phyloP scores from a whole-genome alignment of 2,329 filamentous ascomycete species.

The Oidium heveae region DNA sequence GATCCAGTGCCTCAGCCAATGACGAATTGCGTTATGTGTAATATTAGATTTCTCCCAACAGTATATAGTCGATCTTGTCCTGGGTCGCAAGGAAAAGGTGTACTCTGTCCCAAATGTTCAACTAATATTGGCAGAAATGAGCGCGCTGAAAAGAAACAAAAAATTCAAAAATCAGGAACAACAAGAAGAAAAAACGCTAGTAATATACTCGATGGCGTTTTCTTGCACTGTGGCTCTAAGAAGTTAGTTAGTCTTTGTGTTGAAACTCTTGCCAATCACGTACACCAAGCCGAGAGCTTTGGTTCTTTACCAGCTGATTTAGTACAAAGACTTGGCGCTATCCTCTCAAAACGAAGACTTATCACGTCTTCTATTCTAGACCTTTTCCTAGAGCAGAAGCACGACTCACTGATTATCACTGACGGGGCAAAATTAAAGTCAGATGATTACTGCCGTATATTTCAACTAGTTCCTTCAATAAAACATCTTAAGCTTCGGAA shows the following conservation, averaged over 20 bases:
- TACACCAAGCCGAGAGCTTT: conserved; percentile 34
- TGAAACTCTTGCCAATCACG: conserved; percentile 35
- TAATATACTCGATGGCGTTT: conserved; percentile 55
- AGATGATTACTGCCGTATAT: no score
- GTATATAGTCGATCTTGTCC: no score
- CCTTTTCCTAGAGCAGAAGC: conserved; percentile 28
- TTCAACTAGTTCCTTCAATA: no score
- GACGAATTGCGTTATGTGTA: no score
- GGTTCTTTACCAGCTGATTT: conserved; percentile 29
- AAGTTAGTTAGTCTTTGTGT: conserved; percentile 38
- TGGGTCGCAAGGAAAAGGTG: no score
- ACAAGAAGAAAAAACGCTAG: conserved; percentile 60
- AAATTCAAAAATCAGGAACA: no score
- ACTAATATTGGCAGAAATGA: no score
- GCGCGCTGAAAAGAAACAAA: no score
- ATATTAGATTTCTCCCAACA: no score
- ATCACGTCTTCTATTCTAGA: conserved; percentile 27
- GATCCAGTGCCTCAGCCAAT: no score
- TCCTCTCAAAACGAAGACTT: conserved; percentile 33
- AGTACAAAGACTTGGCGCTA: conserved; percentile 32
- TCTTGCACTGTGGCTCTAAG: conserved; percentile 41
- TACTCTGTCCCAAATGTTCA: no score
- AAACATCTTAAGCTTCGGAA: no score
- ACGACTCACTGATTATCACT: conserved; percentile 28
- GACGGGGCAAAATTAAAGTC: conserved; percentile 40